Conservation (phyloP, 2,329 filamentous ascomycete species). For the Torrubiella hemipterigena region DNA sequence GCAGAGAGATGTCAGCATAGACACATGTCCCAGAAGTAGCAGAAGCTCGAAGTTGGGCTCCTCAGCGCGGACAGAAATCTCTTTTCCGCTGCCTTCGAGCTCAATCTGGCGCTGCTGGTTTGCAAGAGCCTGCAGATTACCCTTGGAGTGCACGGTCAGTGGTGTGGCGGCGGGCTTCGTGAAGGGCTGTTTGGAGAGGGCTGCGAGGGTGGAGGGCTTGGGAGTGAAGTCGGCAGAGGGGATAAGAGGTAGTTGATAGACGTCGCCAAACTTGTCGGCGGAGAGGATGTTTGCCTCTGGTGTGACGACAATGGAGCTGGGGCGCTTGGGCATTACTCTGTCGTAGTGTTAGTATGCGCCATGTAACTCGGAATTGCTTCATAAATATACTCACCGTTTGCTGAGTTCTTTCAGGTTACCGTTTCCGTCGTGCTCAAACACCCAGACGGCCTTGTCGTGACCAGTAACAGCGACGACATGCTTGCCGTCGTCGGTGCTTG, state of each 20-base stretch:
- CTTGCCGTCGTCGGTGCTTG: conserved; percentile 48
- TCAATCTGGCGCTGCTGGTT: conserved; percentile 41
- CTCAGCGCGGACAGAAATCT: conserved; percentile 17
- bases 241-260: conserved; percentile 74
- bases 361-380: background rate
- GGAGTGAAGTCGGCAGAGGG: conserved; percentile 11
- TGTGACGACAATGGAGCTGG: conserved; percentile 62
- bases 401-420: conserved; percentile 57
- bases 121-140: conserved; percentile 48
- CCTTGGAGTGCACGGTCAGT: conserved; percentile 51
- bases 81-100: conserved; percentile 11
- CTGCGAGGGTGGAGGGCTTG: conserved; percentile 6
- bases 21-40: conserved; percentile 84
- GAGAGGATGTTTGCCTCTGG: conserved; percentile 63
- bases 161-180: conserved; percentile 42
- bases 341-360: conserved; percentile 13
- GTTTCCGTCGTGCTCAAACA: conserved; percentile 56
- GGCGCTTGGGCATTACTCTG: conserved; percentile 81
- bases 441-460: conserved; percentile 86
- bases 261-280: conserved; percentile 94
- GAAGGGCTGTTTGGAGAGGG: conserved; percentile 15
- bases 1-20: conserved; percentile 72
- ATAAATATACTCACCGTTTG: conserved; percentile 44
- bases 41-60: conserved; percentile 56
- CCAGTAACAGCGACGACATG: conserved; percentile 69